A percentile compares a stretch with the other conserved stretches of the same genome.
Conservation (phyloP, 1,139 yeast species). For the Citeromyces hawaiiensis region DNA sequence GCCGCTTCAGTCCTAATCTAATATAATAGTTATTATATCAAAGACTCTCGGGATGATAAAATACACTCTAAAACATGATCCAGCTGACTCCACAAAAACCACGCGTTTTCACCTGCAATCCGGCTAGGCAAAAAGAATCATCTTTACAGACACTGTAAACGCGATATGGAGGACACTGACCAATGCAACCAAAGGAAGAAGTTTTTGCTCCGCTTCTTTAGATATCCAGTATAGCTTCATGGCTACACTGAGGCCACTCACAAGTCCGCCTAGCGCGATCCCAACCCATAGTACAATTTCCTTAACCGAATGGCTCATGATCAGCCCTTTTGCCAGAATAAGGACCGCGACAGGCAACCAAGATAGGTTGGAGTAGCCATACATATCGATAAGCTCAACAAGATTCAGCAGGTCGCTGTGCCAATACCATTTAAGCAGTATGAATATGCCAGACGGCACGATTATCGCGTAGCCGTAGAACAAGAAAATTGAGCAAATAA, state of each 20-base stretch:
- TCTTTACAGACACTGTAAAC: slow-evolving; percentile 32
- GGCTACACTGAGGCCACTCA: slow-evolving; percentile 35
- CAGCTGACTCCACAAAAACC: not conserved
- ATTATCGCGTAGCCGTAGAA: slow-evolving; percentile 63
- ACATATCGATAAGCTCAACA: slow-evolving; percentile 39
- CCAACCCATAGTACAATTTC: slow-evolving; percentile 28
- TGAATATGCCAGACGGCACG: slow-evolving; percentile 26
- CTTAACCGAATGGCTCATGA: slow-evolving; percentile 25
- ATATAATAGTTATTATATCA: no score
- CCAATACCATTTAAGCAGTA: slow-evolving; percentile 32
- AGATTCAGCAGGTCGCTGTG: slow-evolving; percentile 26
- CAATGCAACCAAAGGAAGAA: slow-evolving; percentile 12
- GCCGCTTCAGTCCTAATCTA: no score
- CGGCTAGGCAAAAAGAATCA: slow-evolving; percentile 24
- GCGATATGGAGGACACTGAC: slow-evolving; percentile 25
- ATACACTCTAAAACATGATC: no score
- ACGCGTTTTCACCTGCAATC: no score
- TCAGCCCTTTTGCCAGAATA: slow-evolving; percentile 32
- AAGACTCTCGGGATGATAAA: no score
- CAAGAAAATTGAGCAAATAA: slow-evolving; percentile 51
- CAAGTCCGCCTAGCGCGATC: slow-evolving; percentile 27
- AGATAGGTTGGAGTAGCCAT: slow-evolving; percentile 66
- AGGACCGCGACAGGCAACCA: slow-evolving; percentile 72
- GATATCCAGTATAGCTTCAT: slow-evolving; percentile 30
- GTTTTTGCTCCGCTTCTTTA: slow-evolving; percentile 18